A percentile compares a stretch with the other conserved stretches of the same genome.
These are phyloP conservation scores for button mushroom (Agaricus bisporus) DNA, from an alignment of 768 basidiomycete species.

Conservation along the genomic window DNA sequence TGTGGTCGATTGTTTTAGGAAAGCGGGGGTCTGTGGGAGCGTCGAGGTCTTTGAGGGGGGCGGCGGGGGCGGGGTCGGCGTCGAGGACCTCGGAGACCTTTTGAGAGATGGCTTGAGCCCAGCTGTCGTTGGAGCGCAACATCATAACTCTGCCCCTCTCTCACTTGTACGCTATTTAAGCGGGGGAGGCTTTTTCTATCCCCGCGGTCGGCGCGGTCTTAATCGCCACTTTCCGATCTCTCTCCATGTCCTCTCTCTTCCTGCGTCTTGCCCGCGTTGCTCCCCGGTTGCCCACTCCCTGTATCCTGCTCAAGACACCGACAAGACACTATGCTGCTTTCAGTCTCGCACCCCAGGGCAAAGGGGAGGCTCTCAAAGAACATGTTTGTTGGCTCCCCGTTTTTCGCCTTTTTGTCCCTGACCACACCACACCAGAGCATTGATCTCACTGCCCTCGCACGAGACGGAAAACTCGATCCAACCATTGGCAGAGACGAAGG, in stretches of 20 bases:
- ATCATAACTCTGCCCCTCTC: neutral
- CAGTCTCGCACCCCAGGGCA: constrained; percentile 49
- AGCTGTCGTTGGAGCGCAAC: constrained; percentile 25
- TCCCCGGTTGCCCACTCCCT: neutral
- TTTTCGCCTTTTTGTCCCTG: neutral
- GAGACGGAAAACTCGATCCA: constrained; percentile 82
- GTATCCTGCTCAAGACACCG: neutral
- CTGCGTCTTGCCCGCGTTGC: neutral
- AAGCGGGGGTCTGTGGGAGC: constrained; percentile 25
- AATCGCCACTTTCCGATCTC: neutral
- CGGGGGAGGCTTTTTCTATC: too few relatives aligned
- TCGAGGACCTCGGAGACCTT: constrained; percentile 24
- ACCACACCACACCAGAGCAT: constrained; percentile 45
- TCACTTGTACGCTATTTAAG: neutral
- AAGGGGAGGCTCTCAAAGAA: constrained; percentile 85
- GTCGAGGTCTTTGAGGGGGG: constrained; percentile 19
- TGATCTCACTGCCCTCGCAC: constrained; percentile 81
- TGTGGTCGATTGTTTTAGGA: constrained; percentile 40
- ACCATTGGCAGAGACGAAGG: constrained; percentile 88
- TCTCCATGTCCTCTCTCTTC: neutral
- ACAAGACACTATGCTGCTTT: constrained; percentile 28
- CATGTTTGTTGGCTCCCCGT: constrained; percentile 31
- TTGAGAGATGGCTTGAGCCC: constrained; percentile 22
- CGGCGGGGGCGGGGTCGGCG: neutral
- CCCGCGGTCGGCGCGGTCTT: neutral